Base-by-base conservation (phyloP, 305 asterid genomes). In the Lippia alba region DNA sequence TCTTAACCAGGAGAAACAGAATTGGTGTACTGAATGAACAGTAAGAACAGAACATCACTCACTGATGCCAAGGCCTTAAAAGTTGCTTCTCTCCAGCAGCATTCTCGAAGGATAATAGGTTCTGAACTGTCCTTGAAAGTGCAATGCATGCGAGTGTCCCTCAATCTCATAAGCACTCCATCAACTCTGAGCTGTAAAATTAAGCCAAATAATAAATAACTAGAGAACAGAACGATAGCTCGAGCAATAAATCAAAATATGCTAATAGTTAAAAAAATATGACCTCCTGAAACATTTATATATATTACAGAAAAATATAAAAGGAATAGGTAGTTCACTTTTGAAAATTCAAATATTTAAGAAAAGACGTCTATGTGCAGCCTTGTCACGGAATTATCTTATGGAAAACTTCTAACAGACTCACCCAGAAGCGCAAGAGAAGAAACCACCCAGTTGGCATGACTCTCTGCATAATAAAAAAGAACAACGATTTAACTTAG, bases 391-490 rank as follows among this genome's bases (percentile, higher is more conserved):
- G 55, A 72, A 65, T 64, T 58, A 65, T 65, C 45, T 65, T 8
- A 30, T 57, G 61, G 64, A 66, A 60, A 61, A 62, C 63, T 70
- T 61, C 33, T 56, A 78, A 63, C 57, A 14, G 51, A 79, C 99
- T 87, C 82, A 90, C 99, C 99, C 98, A 91, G 78, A 83, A 94
- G 66, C 99, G 96, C 84, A 90, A 82, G 66, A 94, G 96, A 76
- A 91, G 94, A 80, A 88, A 94, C 98, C 99, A 94, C 68, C 97
- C 86, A 74, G 87, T 87, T 59, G 99, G 94, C 99, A 91, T 94
- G 73, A 94, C 97, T 83, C 97, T 87, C 97, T 94, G 88, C 82
- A 84, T 76, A 61, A 79, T 51, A 71, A 80, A 60, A 67, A 14
- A 46, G 74, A 74, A 12, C 58, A 45, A 63, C 60, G 58, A 58